Conservation (phyloP, 176 grass and related monocot genomes). For the Musa itinerans region DNA sequence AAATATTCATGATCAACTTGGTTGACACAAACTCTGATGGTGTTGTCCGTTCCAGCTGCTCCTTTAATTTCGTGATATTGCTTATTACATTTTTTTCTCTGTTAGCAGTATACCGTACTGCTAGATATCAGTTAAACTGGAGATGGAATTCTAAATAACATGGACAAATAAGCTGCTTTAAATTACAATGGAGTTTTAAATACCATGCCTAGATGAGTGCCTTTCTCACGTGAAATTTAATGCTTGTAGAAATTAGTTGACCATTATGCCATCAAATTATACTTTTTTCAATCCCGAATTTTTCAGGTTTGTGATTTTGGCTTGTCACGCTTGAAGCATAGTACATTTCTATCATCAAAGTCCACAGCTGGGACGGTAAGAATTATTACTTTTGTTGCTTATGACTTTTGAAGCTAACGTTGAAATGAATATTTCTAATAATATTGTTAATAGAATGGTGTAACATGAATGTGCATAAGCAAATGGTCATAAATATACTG, state of each 20-base stretch:
- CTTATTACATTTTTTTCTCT: too few species aligned
- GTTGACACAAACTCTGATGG: background rate
- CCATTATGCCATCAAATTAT: background rate
- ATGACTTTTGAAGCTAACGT: conserved; percentile 3
- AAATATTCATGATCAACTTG: background rate
- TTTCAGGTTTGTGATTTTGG: conserved; percentile 98
- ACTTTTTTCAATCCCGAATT: background rate
- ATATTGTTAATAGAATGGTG: background rate
- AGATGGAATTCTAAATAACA: background rate
- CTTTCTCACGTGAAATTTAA: background rate
- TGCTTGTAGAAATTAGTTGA: background rate
- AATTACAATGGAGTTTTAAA: background rate
- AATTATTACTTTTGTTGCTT: conserved; percentile 13
- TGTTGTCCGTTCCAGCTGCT: too few species aligned
- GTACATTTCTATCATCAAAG: conserved; percentile 97
- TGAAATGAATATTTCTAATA: conserved; percentile 7
- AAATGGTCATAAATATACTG: background rate
- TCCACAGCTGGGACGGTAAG: conserved; percentile 98
- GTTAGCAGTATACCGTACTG: too few species aligned
- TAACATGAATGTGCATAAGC: background rate
- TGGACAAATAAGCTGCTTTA: background rate
- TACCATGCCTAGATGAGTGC: background rate
- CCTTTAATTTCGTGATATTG: too few species aligned
- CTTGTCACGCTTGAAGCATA: conserved; percentile 94
- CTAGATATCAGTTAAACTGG: background rate